Evolutionary conservation across 441 rosid species (phyloP).

Genomic region (Gossypium aridum): DNA sequence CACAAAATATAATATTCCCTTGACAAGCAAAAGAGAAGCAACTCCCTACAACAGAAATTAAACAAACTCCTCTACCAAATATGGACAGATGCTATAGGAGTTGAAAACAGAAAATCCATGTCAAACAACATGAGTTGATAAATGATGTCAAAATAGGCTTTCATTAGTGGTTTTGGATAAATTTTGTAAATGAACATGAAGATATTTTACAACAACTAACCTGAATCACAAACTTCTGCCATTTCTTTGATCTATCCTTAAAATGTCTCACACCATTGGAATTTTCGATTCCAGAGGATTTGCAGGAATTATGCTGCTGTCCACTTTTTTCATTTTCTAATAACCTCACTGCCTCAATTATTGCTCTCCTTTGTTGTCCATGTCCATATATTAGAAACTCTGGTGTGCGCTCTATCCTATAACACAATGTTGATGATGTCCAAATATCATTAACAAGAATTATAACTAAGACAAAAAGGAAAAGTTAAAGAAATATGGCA

Average conservation of each 20-base stretch:
- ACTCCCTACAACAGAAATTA: not conserved
- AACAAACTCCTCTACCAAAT: not conserved
- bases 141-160: not conserved
- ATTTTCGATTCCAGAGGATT: conserved; percentile 25
- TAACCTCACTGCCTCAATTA: conserved; percentile 84
- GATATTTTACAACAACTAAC: conserved; percentile 30
- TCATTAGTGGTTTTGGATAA: not conserved
- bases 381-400: conserved; percentile 89
- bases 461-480: not conserved
- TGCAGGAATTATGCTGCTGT: conserved; percentile 27
- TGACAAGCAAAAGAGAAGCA: not conserved
- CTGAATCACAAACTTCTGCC: conserved; percentile 92
- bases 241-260: conserved; percentile 80
- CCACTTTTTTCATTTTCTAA: conserved; percentile 50
- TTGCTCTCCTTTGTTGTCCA: conserved; percentile 93
- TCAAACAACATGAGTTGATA: not conserved
- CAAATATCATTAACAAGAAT: conserved; percentile 9
- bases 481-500: not conserved
- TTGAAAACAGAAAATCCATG: not conserved
- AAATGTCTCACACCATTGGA: conserved; percentile 33
- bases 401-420: conserved; percentile 76
- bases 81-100: not conserved
- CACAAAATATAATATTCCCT: not conserved
- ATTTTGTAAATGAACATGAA: not conserved
- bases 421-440: conserved; percentile 12